These are phyloP conservation scores for Pyrenophora teres DNA, from an alignment of 2,329 filamentous ascomycete species.

Conservation along the genomic window DNA sequence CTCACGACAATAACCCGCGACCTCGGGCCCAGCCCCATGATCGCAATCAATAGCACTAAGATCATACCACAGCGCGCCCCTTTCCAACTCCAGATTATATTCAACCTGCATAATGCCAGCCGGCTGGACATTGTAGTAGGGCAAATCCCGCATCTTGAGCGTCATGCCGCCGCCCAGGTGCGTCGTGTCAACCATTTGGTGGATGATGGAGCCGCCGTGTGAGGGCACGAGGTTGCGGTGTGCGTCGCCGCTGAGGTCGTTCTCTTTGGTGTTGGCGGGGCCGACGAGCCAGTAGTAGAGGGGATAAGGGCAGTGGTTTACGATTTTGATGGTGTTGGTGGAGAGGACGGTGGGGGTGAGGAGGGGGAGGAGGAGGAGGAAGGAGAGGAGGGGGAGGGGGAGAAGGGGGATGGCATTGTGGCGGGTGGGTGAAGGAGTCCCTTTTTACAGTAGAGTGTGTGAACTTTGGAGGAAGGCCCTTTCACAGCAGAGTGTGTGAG, in stretches of 20 bases:
- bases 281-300: constrained; percentile 30
- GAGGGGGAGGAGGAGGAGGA: not conserved
- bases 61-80: constrained; percentile 28
- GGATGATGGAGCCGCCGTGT: constrained; percentile 4
- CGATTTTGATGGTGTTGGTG: constrained; percentile 23
- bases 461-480: too few relatives aligned
- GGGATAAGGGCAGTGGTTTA: constrained; percentile 31
- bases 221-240: constrained; percentile 14
- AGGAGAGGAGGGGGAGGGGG: not conserved
- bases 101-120: constrained; percentile 32
- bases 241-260: constrained; percentile 7
- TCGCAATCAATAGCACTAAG: constrained; percentile 29
- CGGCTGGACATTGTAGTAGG: constrained; percentile 18
- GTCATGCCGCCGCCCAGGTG: constrained; percentile 15
- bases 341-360: constrained; percentile 3
- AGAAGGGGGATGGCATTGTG: constrained; percentile 3
- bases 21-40: not conserved
- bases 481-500: too few relatives aligned
- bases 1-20: constrained; percentile 24
- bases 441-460: too few relatives aligned
- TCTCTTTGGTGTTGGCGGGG: not conserved
- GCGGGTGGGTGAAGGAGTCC: not conserved
- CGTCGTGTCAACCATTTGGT: constrained; percentile 18
- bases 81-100: constrained; percentile 20
- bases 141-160: constrained; percentile 32